Base-by-base conservation (phyloP, 2,329 filamentous ascomycete genomes). In the Paecilomyces niveus region DNA sequence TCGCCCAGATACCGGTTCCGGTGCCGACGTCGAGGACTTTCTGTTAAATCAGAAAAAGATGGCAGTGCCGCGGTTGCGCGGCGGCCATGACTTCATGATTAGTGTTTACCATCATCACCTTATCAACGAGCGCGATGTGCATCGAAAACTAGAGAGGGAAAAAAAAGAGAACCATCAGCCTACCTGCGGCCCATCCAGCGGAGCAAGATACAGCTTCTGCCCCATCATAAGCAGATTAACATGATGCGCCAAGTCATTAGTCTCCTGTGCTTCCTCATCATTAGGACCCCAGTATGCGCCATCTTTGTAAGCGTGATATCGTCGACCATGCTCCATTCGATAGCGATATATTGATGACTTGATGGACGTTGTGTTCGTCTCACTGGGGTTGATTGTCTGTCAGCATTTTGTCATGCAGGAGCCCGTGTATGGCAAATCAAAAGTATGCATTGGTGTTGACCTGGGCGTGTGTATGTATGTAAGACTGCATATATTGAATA, bases 211-310 rank as follows among this genome's bases (percentile, higher is more conserved):
- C 18, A 45, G n/a, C n/a, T 8, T 45, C 15, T 45, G 35, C n/a
- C 18, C 18, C 35, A 45, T 45, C 35, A 78, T 70, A 57, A 85
- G 78, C 51, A 80, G 78, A 52, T 83, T 73, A 55, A 78, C 63
- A 59, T 78, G 74, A 55, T 61, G 55, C 3, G 56, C 54, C 3
- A 59, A 21, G 24, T 59, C 55, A 13, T 57, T 29, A 10, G 53
- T 55, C 9, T 58, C 58, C 22, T 59, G 58, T 31, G 56, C 58
- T 55, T 33, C 29, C 18, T 57, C 56, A 53, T 59, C 56, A 24
- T 58, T 58, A 3, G 56, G 58, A n/a, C 56, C 51, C 9, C 54
- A 49, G 32, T 56, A 55, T 8, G 53, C 53, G 22, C 53, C 57
- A 8, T 54, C 49, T 26, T 58, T 55, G 31, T 59, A 59, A 7